Conservation (phyloP, 2,329 filamentous ascomycete genomes). For the Pleomassaria siparia region DNA sequence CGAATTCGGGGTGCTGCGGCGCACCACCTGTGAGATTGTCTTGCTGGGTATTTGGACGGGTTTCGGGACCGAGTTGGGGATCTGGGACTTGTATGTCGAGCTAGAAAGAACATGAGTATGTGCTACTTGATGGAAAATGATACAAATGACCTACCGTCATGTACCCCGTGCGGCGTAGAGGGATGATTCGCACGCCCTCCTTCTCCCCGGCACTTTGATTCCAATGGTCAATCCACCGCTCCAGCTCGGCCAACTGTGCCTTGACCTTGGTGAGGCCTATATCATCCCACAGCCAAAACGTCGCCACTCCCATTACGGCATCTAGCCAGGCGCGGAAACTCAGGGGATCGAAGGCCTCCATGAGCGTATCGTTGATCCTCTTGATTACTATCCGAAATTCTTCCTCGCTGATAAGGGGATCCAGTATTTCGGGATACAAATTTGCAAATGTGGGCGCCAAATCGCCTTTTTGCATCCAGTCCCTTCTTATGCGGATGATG, state of each 20-base stretch:
- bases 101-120: constrained; percentile 44
- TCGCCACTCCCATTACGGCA: constrained; percentile 74
- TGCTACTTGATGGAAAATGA: neutral
- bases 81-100: constrained; percentile 81
- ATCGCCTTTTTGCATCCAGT: constrained; percentile 90
- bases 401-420: constrained; percentile 79
- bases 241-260: constrained; percentile 66
- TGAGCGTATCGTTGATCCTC: constrained; percentile 75
- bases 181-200: constrained; percentile 71
- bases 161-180: constrained; percentile 80
- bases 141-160: constrained; percentile 64
- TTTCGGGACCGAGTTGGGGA: constrained; percentile 62
- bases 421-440: constrained; percentile 92
- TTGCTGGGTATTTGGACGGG: constrained; percentile 29
- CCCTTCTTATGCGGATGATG: constrained; percentile 86
- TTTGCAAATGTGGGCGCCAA: constrained; percentile 92
- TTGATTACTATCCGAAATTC: constrained; percentile 84
- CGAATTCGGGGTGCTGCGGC: constrained; percentile 16
- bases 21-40: constrained; percentile 16
- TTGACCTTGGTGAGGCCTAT: constrained; percentile 77
- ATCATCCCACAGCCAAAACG: constrained; percentile 95
- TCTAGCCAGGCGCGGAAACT: constrained; percentile 77
- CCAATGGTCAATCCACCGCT: constrained; percentile 84
- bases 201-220: constrained; percentile 66
- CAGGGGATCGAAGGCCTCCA: constrained; percentile 79